Conservation (phyloP, 140 eudicot genomes). For the Eryngium alpinum region DNA sequence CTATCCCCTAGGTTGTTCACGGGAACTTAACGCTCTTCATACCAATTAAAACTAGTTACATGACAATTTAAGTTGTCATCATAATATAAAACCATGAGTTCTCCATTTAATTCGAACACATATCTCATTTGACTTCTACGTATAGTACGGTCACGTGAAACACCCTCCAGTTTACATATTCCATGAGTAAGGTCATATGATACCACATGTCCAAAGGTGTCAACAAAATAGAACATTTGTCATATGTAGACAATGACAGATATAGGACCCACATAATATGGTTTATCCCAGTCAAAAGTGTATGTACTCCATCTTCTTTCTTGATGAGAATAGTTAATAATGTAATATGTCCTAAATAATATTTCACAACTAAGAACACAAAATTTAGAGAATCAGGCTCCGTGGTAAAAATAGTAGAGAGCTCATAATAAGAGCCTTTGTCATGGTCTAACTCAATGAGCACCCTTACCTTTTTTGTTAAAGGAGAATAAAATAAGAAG, state of each 20-base stretch:
- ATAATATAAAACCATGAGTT: neutral
- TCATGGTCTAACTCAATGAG: neutral
- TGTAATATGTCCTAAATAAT: neutral
- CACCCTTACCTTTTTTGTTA: neutral
- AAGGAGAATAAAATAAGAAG: neutral
- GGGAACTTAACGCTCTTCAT: neutral
- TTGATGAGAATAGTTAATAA: neutral
- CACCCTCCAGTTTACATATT: neutral
- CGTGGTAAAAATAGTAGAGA: neutral
- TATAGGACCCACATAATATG: neutral
- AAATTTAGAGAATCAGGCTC: neutral
- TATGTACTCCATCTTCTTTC: neutral
- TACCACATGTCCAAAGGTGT: neutral
- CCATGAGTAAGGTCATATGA: neutral
- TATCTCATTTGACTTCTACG: neutral
- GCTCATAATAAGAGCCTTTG: neutral
- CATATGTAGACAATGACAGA: neutral
- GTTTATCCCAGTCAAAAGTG: neutral
- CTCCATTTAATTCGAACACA: neutral
- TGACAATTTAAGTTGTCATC: neutral
- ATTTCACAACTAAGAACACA: neutral
- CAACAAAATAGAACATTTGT: neutral
- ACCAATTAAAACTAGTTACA: neutral
- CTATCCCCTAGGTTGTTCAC: neutral
- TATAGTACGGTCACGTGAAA: neutral